Base-by-base conservation (phyloP, 768 basidiomycete genomes). In the Lactarius vividus region DNA sequence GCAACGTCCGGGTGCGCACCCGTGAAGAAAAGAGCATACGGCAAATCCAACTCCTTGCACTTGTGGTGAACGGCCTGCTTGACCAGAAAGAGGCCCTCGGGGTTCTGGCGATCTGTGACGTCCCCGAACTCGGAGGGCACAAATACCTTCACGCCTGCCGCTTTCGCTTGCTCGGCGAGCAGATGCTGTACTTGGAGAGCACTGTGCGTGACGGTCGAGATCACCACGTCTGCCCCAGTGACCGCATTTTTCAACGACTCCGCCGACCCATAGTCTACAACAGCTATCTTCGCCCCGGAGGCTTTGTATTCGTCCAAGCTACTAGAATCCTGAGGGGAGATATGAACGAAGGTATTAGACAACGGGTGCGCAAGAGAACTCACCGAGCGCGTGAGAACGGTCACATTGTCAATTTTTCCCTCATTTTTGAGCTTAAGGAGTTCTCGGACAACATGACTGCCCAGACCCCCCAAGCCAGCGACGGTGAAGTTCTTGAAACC, bases 51-150 rank as follows among this genome's bases (percentile, higher is more conserved):
- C 33, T 69, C 59, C 67, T 62, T 64, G 33, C 69, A 42, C 44
- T 64, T 52, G 58, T 44, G 42, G 39, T 65, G 65, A 42, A 69
- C 39, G 23, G 65, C 42, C 33, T 57, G 55, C 66, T 69, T 68
- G 46, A 52, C 2, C 54, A 31, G 29, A 16, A 68, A 67, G 9
- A 59, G 7, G 20, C 60, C 66, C 20, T 61, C 54, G 6, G 60
- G 39, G 56, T 52, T 23, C 29, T 39, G 33, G 8, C 55, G 35
- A 42, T 62, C 60, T 23, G 68, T 69, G 16, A 18, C 9, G 59
- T 60, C 26, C 35, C 75, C 29, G 67, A 63, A 77, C 57, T 77
- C 76, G 37, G 74, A 75, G 2, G 76, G 76, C 29, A 78, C 66
- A 40, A 72, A 75, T 40, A 75, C 56, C 44, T 75, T 70, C 23